These are phyloP conservation scores for Claviceps monticola DNA, from an alignment of 2,329 filamentous ascomycete genomes.

Conservation along the genomic window DNA sequence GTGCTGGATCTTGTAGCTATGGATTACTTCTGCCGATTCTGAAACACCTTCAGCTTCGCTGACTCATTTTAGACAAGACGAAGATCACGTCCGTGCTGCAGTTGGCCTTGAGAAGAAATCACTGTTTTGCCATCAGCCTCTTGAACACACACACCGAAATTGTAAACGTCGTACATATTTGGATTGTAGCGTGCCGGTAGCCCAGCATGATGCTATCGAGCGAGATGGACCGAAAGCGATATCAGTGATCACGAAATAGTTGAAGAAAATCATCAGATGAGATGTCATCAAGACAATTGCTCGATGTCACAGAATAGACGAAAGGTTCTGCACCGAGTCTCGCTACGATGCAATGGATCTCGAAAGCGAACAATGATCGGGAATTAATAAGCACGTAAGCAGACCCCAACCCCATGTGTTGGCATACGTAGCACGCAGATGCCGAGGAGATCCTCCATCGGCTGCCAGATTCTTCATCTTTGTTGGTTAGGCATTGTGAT, in stretches of 20 bases:
- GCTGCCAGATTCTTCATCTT: conserved; percentile 51
- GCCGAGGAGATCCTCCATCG: conserved; percentile 73
- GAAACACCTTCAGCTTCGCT: not conserved
- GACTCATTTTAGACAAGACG: not conserved
- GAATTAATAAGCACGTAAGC: conserved; percentile 78
- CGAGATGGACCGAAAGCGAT: not conserved
- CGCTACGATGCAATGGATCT: conserved; percentile 80
- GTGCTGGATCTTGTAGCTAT: not conserved
- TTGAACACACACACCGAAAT: conserved; percentile 3
- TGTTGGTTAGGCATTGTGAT: conserved; percentile 4
- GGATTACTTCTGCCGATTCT: not conserved
- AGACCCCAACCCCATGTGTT: conserved; percentile 84
- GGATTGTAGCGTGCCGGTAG: conserved; percentile 30
- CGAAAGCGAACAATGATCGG: conserved; percentile 83
- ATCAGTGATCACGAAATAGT: too few species aligned
- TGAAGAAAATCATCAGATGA: conserved; percentile 33
- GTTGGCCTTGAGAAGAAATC: not conserved
- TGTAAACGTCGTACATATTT: conserved; percentile 25
- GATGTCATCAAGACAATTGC: conserved; percentile 72
- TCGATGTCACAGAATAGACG: conserved; percentile 83
- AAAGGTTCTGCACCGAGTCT: conserved; percentile 83
- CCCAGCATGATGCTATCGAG: conserved; percentile 1
- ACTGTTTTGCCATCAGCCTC: not conserved
- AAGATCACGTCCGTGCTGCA: not conserved
- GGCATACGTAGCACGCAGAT: conserved; percentile 77